Conservation (phyloP, 192 early-diverging fungal genomes). For the Diversispora epigaea region DNA sequence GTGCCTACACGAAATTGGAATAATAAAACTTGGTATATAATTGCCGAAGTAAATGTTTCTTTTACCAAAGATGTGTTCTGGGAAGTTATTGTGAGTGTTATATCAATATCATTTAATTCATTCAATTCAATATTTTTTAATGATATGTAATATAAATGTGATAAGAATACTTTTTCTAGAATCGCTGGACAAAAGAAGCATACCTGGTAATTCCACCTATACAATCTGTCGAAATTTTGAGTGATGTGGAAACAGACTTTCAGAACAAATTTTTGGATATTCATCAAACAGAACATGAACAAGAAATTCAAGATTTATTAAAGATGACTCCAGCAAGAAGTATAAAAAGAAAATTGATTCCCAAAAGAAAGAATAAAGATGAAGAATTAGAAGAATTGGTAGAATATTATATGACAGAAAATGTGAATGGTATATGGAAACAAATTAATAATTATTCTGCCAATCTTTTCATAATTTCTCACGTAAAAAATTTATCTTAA, state of each 20-base stretch:
- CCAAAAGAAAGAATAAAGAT: constrained; percentile 52
- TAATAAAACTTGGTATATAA: constrained; percentile 37
- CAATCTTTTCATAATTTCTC: no score
- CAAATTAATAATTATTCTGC: no score
- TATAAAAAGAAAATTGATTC: constrained; percentile 42
- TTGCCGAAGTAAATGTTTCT: constrained; percentile 43
- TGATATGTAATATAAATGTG: not conserved
- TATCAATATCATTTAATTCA: not conserved
- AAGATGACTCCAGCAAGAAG: constrained; percentile 28
- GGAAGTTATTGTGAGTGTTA: constrained; percentile 45
- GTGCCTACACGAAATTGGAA: not conserved
- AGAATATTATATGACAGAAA: constrained; percentile 35
- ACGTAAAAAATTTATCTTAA: no score
- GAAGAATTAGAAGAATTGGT: constrained; percentile 44
- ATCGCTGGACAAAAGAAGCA: constrained; percentile 51
- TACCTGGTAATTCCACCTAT: constrained; percentile 56
- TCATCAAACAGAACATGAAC: not conserved
- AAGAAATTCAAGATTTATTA: constrained; percentile 5
- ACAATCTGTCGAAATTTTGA: constrained; percentile 35
- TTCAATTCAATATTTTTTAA: constrained; percentile 6
- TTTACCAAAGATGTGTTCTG: constrained; percentile 47
- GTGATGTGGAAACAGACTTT: constrained; percentile 18
- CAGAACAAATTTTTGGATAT: not conserved
- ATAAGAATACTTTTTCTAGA: constrained; percentile 6
- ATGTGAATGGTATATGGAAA: not conserved